phyloP scores from a whole-genome alignment of 2,329 filamentous ascomycete genomes.

The Septoria petroselini region DNA sequence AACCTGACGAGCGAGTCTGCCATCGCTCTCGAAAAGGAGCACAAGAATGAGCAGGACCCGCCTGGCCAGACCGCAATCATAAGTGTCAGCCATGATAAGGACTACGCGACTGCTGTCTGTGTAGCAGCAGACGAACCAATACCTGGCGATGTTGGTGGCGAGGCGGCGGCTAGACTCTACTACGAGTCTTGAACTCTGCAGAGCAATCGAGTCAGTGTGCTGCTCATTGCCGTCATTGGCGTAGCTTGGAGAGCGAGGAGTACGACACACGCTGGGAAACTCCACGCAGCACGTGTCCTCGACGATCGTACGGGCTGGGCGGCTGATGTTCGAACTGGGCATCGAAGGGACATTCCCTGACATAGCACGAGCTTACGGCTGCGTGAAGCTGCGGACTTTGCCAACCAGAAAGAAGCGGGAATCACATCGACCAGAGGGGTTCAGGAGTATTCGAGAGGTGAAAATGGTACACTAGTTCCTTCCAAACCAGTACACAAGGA shows the following conservation, averaged over 20 bases:
- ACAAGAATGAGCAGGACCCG: neutral
- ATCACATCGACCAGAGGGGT: slow-evolving; percentile 22
- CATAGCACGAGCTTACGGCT: slow-evolving; percentile 20
- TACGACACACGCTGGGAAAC: slow-evolving; percentile 38
- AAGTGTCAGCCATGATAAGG: slow-evolving; percentile 83
- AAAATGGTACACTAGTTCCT: no score
- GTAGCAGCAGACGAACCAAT: slow-evolving; percentile 46
- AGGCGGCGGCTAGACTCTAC: slow-evolving; percentile 7
- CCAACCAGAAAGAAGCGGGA: slow-evolving; percentile 18
- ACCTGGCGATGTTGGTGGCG: slow-evolving; percentile 32
- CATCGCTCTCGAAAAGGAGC: neutral
- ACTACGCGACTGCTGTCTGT: slow-evolving; percentile 72
- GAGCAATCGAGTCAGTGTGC: no score
- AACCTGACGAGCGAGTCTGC: no score
- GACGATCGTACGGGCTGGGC: slow-evolving; percentile 42
- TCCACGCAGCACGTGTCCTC: slow-evolving; percentile 46
- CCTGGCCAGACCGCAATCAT: slow-evolving; percentile 61
- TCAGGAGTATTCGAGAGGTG: slow-evolving; percentile 14
- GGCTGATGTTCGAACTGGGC: slow-evolving; percentile 32
- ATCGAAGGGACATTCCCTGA: slow-evolving; percentile 21
- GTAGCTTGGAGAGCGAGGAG: slow-evolving; percentile 46
- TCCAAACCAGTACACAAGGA: slow-evolving; percentile 20
- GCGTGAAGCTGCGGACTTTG: slow-evolving; percentile 15
- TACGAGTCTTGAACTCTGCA: neutral
- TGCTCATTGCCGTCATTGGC: no score